Base-by-base conservation (phyloP, 306 rosid species). In the Lathyrus tuberosus region DNA sequence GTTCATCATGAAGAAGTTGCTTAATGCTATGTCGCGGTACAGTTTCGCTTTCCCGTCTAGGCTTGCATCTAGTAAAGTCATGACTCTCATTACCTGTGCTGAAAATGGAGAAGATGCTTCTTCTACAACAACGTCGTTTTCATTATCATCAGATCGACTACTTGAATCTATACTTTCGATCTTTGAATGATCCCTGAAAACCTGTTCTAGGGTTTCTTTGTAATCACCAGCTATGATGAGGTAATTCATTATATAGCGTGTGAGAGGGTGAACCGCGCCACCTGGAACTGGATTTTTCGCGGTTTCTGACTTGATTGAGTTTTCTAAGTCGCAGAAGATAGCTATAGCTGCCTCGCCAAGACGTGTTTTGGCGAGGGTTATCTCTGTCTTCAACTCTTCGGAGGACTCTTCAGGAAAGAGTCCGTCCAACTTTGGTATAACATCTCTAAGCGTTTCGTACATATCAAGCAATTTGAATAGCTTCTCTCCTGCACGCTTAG, bases 1-100 rank as follows among this genome's bases (percentile, higher is more conserved):
- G 83, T 94, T 94, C 98, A 94, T 94, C 92, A 90, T 28, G 80
- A 94, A 94, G 67, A 94, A 79, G 71, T 67, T 72, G 65, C 89
- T 83, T 44, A 94, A 73, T 0, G 92, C 60, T 0, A 74, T 70
- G 62, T 91, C 98, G 44, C 71, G 76, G 70, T 94, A 94, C 17
- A 90, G 65, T 63, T 71, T 87, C 0, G 92, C 87, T 65, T 86
- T 87, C 33, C 75, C 80, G 0, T 87, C 87, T 3, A 94, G 82
- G 72, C 82, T 85, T 0, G 77, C 4, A 43, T 94, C 98, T 12
- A 94, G 56, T 49, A 90, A 67, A 0, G 86, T 90, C 97, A 91
- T 88, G 31, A 88, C 77, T 48, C 86, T 76, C 24, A 62, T 37
- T 10, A 87, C 59, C 54, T 88, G 95, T 4, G 15, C 49, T 1